Evolutionary conservation across 2,329 filamentous ascomycete genomes (phyloP).

Genomic region (Verticillium longisporum): DNA sequence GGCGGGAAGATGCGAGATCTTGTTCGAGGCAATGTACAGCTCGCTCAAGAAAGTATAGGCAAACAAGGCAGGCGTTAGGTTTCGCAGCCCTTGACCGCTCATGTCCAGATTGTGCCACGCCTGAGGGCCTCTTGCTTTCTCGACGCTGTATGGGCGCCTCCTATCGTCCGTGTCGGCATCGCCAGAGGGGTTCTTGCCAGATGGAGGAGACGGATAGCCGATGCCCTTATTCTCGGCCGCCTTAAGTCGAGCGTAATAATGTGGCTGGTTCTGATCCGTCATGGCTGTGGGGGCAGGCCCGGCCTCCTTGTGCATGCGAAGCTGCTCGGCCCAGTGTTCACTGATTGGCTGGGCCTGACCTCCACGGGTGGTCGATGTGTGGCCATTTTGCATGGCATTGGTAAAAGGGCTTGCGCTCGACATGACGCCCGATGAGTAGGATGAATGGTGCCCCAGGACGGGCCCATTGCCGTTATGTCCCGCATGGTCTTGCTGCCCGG

Average conservation of each 20-base stretch:
- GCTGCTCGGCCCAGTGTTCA: constrained; percentile 82
- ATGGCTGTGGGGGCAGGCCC: constrained; percentile 67
- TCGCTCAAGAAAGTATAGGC: constrained; percentile 84
- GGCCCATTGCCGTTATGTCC: constrained; percentile 47
- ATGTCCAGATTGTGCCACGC: constrained; percentile 93
- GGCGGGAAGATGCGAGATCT: constrained; percentile 70
- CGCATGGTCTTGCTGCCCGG: constrained; percentile 51
- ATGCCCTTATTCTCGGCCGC: constrained; percentile 65
- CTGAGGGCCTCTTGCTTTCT: constrained; percentile 62
- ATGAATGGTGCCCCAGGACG: constrained; percentile 51
- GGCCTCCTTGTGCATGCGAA: constrained; percentile 72
- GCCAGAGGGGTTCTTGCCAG: constrained; percentile 38
- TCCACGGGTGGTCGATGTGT: constrained; percentile 37
- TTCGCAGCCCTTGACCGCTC: constrained; percentile 88
- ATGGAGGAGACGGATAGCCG: constrained; percentile 42
- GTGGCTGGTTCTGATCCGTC: constrained; percentile 57
- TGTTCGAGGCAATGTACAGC: constrained; percentile 91
- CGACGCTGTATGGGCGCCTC: constrained; percentile 57
- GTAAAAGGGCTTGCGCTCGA: constrained; percentile 58
- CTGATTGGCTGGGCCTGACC: constrained; percentile 46
- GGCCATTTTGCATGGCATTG: constrained; percentile 50
- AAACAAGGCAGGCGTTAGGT: constrained; percentile 74
- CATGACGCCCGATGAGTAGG: constrained; percentile 56
- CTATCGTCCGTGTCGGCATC: constrained; percentile 51
- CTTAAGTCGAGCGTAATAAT: constrained; percentile 67